Base-by-base conservation (phyloP, 495 filamentous ascomycete species). In the Evernia prunastri region DNA sequence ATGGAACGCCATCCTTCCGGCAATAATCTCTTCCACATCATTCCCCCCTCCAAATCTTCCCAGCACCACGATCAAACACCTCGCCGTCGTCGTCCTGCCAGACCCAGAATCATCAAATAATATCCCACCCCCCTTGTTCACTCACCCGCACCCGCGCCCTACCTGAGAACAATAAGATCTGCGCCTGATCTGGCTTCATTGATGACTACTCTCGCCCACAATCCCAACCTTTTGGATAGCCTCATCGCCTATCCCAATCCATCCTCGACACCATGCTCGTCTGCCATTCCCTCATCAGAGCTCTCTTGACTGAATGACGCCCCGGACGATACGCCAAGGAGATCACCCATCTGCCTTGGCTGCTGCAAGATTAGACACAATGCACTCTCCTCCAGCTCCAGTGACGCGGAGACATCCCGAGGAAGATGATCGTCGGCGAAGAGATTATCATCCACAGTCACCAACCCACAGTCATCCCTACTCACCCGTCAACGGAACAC, bases 341-440 rank as follows among this genome's bases (percentile, higher is more conserved):
- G 35, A 51, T 18, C 36, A 63, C 33, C 39, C 49, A 64, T 57
- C 45, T 60, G 61, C 36, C 60, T 39, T 47, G 75, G 72, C 72
- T 23, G 71, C 69, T 4, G 33, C 60, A 53, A 54, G 12, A 33
- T 11, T 12, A 25, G 43, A 60, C 8, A 29, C 51, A 35, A 60
- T 66, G 23, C 43, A 42, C 20, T 53, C 49, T 45, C 42, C 62
- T 27, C 40, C 56, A 58, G 56, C 49, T n/a, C 56, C 69, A 66
- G 67, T 65, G 62, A 59, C 66, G 58, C 64, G 64, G 70, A 72
- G 64, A 49, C 61, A 65, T 25, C 58, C 61, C 27, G 70, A 70
- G 31, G 68, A 73, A 61, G 71, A 74, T 23, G 73, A 72, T 13
- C 68, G 66, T 29, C 61, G 59, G 27, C 66, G 67, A 70, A 70